Base-by-base conservation (phyloP, 441 rosid genomes). In the Bruguiera hainesii region DNA sequence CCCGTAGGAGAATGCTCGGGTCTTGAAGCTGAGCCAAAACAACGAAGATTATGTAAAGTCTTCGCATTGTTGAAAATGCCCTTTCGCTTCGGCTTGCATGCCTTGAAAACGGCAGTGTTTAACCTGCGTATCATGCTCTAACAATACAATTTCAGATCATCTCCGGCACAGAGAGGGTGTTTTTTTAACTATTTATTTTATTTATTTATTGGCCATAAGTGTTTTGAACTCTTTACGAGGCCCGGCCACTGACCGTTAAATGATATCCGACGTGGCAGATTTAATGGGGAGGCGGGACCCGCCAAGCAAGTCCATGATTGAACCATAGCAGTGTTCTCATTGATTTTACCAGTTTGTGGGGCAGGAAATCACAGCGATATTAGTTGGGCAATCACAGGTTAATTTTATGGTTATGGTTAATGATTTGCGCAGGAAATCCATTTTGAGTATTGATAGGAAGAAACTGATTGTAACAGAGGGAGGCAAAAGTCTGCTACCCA, bases 371-470 rank as follows among this genome's bases (percentile, higher is more conserved):
- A 82, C 26, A 86, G 91, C 69, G 77, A 56, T 13, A 49, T 80
- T 31, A 78, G 84, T 3, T 75, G 91, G 89, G 69, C 83, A 85
- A 63, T 87, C 93, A 1, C 85, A 83, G 2, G 80, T 87, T 18
- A 89, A 86, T 75, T 64, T 58, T 0, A 37, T 86, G 74, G 84
- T 58, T 0, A 37, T 86, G 74, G 84, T 83, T 28, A 86, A 77
- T 86, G 79, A 62, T 78, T 5, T 77, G 66, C 56, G 75, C 79
- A 5, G 31, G 68, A 62, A 81, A 85, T 58, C 93, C 90, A 1
- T 51, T 3, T 4, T 86, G 89, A 82, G 85, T 75, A 76, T 87
- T 16, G 84, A 86, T 53, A 64, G 91, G 81, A 86, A 79, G 72
- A 90, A 87, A 30, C 63, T 20, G 96, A 93, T 70, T 81, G 96